A percentile compares a stretch with the other conserved stretches of the same genome.
Conservation (phyloP, 192 early-diverging fungal species). For the Backusella tuberculispora region DNA sequence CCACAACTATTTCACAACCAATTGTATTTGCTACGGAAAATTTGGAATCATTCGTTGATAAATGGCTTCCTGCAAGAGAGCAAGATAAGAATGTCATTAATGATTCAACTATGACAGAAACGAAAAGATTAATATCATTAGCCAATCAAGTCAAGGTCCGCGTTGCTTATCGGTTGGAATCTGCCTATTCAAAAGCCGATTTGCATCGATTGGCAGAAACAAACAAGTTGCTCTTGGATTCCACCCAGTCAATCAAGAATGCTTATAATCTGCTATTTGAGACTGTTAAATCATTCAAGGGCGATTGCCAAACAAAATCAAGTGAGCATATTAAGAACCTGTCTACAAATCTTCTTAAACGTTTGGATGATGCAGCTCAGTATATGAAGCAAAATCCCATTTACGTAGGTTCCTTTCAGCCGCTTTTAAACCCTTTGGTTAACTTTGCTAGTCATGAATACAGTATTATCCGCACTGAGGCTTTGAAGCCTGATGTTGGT, state of each 20-base stretch:
- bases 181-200: slow-evolving; percentile 23
- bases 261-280: slow-evolving; percentile 10
- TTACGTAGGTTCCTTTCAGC: slow-evolving; percentile 48
- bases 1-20: background rate
- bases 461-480: slow-evolving; percentile 47
- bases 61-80: slow-evolving; percentile 34
- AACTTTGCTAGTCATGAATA: slow-evolving; percentile 52
- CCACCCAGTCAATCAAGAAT: slow-evolving; percentile 17
- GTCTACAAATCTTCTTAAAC: slow-evolving; percentile 28
- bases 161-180: slow-evolving; percentile 29
- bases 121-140: slow-evolving; percentile 23
- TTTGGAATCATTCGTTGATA: slow-evolving; percentile 48
- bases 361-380: slow-evolving; percentile 40
- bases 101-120: slow-evolving; percentile 34
- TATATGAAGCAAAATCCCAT: slow-evolving; percentile 47
- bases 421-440: slow-evolving; percentile 46
- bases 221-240: slow-evolving; percentile 24
- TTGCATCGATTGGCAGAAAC: slow-evolving; percentile 29
- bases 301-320: background rate
- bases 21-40: slow-evolving; percentile 49
- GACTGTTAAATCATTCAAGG: background rate
- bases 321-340: slow-evolving; percentile 22
- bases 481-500: slow-evolving; percentile 44
- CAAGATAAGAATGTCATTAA: background rate
- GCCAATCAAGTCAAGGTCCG: slow-evolving; percentile 25